Evolutionary conservation across 169 alveolate species (phyloP).

Genomic region (Plasmodium adleri): DNA sequence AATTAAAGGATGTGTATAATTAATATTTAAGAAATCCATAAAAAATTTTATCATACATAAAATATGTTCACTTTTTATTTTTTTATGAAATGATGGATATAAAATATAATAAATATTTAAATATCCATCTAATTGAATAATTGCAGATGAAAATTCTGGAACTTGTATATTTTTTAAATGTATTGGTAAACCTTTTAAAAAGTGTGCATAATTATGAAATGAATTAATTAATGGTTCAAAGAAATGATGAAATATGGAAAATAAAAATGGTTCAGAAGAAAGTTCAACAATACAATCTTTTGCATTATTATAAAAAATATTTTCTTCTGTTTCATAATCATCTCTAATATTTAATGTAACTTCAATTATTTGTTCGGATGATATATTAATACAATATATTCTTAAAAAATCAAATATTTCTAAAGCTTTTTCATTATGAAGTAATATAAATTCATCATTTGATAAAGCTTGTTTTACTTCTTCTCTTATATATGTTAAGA

Average conservation of each 20-base stretch:
- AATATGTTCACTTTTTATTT: conserved; percentile 58
- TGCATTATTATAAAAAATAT: conserved; percentile 56
- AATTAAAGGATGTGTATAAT: conserved; percentile 53
- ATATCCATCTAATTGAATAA: conserved; percentile 59
- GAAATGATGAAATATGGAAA: conserved; percentile 41
- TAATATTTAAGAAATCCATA: conserved; percentile 19
- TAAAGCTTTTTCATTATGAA: conserved; percentile 52
- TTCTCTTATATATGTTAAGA: conserved; percentile 35
- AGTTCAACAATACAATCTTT: conserved; percentile 47
- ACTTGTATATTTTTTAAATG: conserved; percentile 44
- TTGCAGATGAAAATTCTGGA: conserved; percentile 22
- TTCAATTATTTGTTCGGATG: conserved; percentile 59
- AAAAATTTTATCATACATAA: conserved; percentile 51
- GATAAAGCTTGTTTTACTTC: conserved; percentile 54
- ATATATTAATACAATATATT: conserved; percentile 53
- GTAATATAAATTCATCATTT: conserved; percentile 34
- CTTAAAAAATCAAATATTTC: conserved; percentile 68
- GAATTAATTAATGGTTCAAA: conserved; percentile 68
- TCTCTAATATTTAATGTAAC: conserved; percentile 43
- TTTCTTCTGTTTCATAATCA: conserved; percentile 54
- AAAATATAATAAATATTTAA: conserved; percentile 54
- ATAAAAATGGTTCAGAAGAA: conserved; percentile 55
- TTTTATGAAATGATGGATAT: conserved; percentile 66
- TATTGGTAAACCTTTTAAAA: conserved; percentile 18
- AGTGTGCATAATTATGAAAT: conserved; percentile 63